Base-by-base conservation (phyloP, 2,329 filamentous ascomycete genomes). In the Penicillium sp. region DNA sequence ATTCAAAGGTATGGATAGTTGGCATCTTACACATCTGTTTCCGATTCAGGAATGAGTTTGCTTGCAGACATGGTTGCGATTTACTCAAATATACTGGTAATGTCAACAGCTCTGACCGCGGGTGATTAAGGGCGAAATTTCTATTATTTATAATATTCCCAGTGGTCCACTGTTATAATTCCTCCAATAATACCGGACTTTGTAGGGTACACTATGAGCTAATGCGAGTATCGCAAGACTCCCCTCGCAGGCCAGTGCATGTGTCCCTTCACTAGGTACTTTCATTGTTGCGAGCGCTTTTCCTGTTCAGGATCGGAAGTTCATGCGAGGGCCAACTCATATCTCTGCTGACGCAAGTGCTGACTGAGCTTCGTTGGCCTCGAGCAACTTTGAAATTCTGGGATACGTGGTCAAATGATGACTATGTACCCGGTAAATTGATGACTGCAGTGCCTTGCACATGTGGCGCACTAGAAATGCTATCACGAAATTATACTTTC, bases 1-100 rank as follows among this genome's bases (percentile, higher is more conserved):
- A 2, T 4, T 4, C 9, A 6, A 26, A 12, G 1, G 15, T 15
- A 14, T 41, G 14, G 27, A n/a, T 29, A n/a, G n/a, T 18, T 12
- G 4, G 11, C 4, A 22, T 18, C 53, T 58, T 54, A 60, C 58
- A 60, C 58, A 55, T 60, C 58, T 3, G 58, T 60, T 11, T 58
- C 48, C 9, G 58, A 58, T 40, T 54, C 53, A 4, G 12, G 14
- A 9, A 29, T 7, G 12, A 8, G 9, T 11, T 22, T n/a, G 7
- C 22, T 33, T 41, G n/a, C 15, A 18, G 47, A 29, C 47, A 49
- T 49, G 14, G 11, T 27, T 9, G 18, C 15, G 6, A 33, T 35
- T 29, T n/a, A 47, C 12, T 23, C n/a, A 6, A 5, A 6, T 22
- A 3, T 8, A 20, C 2, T 22, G n/a, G 23, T 3, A 29, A 31